Evolutionary conservation across 345 rosid genomes (phyloP).

Genomic region (Hibiscus mutabilis): DNA sequence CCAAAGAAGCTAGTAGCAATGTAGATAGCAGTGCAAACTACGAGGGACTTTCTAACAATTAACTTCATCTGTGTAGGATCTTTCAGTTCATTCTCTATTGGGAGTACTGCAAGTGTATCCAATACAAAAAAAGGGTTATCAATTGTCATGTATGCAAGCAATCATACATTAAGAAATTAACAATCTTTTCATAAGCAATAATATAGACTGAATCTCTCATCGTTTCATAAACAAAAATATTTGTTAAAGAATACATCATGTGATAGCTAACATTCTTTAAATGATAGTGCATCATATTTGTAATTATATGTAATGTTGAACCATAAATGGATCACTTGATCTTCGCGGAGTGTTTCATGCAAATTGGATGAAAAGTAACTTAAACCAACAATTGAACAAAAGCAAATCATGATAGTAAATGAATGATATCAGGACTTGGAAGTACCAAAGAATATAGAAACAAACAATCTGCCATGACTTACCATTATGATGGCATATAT

Average conservation of each 20-base stretch:
- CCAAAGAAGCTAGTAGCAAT: slow-evolving; percentile 67
- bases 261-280: too few species aligned
- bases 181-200: not conserved
- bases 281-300: not conserved
- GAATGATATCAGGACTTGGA: not conserved
- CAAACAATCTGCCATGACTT: slow-evolving; percentile 15
- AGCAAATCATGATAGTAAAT: not conserved
- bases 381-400: not conserved
- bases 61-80: slow-evolving; percentile 54
- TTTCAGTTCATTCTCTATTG: slow-evolving; percentile 56
- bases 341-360: not conserved
- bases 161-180: not conserved
- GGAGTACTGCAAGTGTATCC: slow-evolving; percentile 45
- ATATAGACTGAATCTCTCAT: not conserved
- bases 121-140: not conserved
- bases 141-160: not conserved
- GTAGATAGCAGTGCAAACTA: slow-evolving; percentile 47
- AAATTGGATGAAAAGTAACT: not conserved
- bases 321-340: not conserved
- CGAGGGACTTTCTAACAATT: slow-evolving; percentile 46
- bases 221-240: not conserved
- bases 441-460: not conserved
- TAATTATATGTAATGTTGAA: not conserved
- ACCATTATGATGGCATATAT: slow-evolving; percentile 65
- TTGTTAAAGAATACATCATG: not conserved